Conservation (phyloP, 1,284 basidiomycete genomes). For the Trichosporon sp. region DNA sequence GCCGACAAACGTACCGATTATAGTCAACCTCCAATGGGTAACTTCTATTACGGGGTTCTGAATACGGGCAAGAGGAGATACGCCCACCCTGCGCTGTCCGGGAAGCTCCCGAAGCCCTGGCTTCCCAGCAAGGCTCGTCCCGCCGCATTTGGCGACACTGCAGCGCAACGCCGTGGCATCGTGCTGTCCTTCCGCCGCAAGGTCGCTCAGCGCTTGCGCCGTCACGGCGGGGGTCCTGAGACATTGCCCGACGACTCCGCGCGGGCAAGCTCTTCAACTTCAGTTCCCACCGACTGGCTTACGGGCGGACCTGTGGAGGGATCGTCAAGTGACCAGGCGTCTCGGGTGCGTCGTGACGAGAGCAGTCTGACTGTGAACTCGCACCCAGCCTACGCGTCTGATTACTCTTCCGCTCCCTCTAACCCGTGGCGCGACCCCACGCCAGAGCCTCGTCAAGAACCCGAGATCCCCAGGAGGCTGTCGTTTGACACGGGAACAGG, state of each 20-base stretch:
- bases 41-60: conserved; percentile 85
- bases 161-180: conserved; percentile 49
- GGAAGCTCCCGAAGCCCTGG: conserved; percentile 86
- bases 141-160: conserved; percentile 55
- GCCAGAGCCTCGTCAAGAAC: conserved; percentile 1
- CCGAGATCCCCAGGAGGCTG: conserved; percentile 19
- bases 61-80: conserved; percentile 73
- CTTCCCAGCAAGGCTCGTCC: conserved; percentile 77
- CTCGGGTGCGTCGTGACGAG: not conserved
- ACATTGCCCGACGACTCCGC: conserved; percentile 1
- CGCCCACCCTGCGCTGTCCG: conserved; percentile 85
- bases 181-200: conserved; percentile 51
- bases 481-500: conserved; percentile 58
- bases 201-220: conserved; percentile 50
- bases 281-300: conserved; percentile 7
- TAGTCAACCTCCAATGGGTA: conserved; percentile 91
- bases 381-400: not conserved
- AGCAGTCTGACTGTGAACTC: not conserved
- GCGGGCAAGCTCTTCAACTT: not conserved
- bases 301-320: not conserved
- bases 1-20: conserved; percentile 89
- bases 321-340: conserved; percentile 6
- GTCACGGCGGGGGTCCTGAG: conserved; percentile 20
- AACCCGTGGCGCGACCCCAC: conserved; percentile 53
- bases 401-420: conserved; percentile 21